Base-by-base conservation (phyloP, 768 basidiomycete genomes). In the Rhizopogon sp. region DNA sequence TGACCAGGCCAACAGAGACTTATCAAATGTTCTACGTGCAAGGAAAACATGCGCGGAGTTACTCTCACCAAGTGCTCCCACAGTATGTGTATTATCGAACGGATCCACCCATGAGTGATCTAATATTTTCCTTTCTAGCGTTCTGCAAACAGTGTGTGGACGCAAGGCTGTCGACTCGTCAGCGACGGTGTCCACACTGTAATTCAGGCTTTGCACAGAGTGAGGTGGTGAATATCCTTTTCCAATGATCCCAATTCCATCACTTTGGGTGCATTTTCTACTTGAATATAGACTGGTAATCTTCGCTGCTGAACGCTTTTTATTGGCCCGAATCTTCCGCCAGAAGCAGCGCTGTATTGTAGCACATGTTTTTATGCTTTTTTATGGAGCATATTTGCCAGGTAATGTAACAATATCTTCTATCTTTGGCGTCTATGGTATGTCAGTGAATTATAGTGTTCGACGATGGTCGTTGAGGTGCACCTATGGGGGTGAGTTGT, bases 111-210 rank as follows among this genome's bases (percentile, higher is more conserved):
- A 2, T 16, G n/a, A 8, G 20, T 3, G 6, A 10, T 13, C 25
- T 11, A n/a, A 44, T 57, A 45, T 56, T 33, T 14, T 29, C 14
- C 22, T 6, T 53, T 39, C 9, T 59, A 93, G 93, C 92, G 0
- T 95, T 95, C 72, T 92, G 90, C 71, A 87, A 84, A 70, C 67
- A 77, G 53, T 97, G 88, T 66, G 79, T 98, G 35, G 94, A 97
- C 58, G 77, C 85, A n/a, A 87, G 96, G 41, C 79, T 98, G 61
- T 72, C 87, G 28, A 93, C 90, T 14, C 84, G 95, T 56, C 94
- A 97, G 67, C 86, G 95, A 28, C 95, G 95, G 69, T 98, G 95
- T 72, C 94, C 94, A 22, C 85, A 88, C 6, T 98, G 95, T 67
- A 87, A 87, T 58, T 64, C 88, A 33, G 70, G 79, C 1, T 98